Percentiles rank a stretch among this genome's conserved stretches.
phyloP scores from a whole-genome alignment of 345 rosid species.

The Boechera stricta region DNA sequence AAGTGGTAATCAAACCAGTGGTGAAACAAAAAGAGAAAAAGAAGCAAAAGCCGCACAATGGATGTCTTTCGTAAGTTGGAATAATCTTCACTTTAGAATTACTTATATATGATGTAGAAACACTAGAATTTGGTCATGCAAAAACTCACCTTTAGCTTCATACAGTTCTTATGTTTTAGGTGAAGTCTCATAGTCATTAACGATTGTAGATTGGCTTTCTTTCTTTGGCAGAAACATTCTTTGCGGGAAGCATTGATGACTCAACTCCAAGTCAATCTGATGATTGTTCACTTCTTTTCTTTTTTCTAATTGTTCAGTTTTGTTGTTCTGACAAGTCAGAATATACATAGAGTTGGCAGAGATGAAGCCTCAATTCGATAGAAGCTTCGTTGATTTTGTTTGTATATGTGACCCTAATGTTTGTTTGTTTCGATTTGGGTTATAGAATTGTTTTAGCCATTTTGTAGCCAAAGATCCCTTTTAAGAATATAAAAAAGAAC shows the following conservation, averaged over 20 bases:
- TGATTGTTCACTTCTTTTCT: neutral
- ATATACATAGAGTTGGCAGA: neutral
- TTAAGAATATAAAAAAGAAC: neutral
- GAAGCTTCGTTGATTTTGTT: neutral
- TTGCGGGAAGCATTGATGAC: slow-evolving; percentile 17
- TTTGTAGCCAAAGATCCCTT: neutral
- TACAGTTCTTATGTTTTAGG: neutral
- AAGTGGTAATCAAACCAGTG: slow-evolving; percentile 74
- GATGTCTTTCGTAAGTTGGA: slow-evolving; percentile 68
- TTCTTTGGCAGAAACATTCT: slow-evolving; percentile 1
- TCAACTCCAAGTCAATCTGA: neutral
- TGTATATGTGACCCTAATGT: neutral
- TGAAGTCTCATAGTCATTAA: neutral
- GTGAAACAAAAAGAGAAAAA: slow-evolving; percentile 62
- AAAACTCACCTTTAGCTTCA: slow-evolving; percentile 4
- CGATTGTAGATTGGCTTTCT: neutral
- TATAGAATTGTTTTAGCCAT: neutral
- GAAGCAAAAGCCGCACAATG: slow-evolving; percentile 50
- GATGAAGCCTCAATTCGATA: neutral
- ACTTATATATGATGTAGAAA: neutral
- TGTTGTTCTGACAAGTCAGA: neutral
- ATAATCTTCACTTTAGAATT: neutral
- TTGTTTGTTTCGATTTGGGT: neutral
- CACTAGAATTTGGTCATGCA: neutral
- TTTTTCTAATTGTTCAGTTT: neutral